These are phyloP conservation scores for Eutrema salsugineum DNA, from an alignment of 441 rosid species.

Conservation along the genomic window DNA sequence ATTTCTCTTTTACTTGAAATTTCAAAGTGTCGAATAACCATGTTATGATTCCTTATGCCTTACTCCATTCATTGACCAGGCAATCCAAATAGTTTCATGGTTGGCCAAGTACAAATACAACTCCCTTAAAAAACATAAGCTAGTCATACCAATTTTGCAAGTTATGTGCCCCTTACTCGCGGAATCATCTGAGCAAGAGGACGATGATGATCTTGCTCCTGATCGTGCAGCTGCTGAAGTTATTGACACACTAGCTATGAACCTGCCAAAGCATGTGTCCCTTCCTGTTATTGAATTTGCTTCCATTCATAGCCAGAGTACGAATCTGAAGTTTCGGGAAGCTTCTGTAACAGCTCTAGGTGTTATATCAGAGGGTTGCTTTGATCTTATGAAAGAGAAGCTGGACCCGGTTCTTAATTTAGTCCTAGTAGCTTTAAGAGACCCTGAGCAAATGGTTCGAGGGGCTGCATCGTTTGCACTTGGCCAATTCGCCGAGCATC, in stretches of 20 bases:
- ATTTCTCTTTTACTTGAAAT: neutral
- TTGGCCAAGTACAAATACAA: constrained; percentile 90
- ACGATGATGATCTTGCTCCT: constrained; percentile 97
- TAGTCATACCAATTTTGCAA: constrained; percentile 87
- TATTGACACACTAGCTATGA: constrained; percentile 95
- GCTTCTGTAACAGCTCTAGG: constrained; percentile 97
- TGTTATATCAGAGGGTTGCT: constrained; percentile 94
- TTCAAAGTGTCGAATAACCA: neutral
- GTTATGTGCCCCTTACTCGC: constrained; percentile 98
- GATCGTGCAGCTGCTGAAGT: constrained; percentile 99
- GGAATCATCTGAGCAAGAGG: constrained; percentile 69
- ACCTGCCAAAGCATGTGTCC: constrained; percentile 84
- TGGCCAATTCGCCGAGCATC: constrained; percentile 97
- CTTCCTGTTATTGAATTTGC: constrained; percentile 84
- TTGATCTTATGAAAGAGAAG: constrained; percentile 78
- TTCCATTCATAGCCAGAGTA: constrained; percentile 67
- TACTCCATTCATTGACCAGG: constrained; percentile 50
- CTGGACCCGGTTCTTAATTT: constrained; percentile 79
- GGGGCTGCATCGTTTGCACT: constrained; percentile 99
- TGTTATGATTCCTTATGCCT: constrained; percentile 16
- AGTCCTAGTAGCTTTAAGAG: constrained; percentile 84
- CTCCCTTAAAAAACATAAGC: constrained; percentile 88
- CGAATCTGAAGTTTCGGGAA: constrained; percentile 86
- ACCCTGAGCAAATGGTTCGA: constrained; percentile 95
- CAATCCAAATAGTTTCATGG: constrained; percentile 99